Percentiles rank a stretch among this genome's conserved stretches.
Evolutionary conservation across 2,329 filamentous ascomycete species (phyloP).

Genomic region (Xylariaceae sp.): DNA sequence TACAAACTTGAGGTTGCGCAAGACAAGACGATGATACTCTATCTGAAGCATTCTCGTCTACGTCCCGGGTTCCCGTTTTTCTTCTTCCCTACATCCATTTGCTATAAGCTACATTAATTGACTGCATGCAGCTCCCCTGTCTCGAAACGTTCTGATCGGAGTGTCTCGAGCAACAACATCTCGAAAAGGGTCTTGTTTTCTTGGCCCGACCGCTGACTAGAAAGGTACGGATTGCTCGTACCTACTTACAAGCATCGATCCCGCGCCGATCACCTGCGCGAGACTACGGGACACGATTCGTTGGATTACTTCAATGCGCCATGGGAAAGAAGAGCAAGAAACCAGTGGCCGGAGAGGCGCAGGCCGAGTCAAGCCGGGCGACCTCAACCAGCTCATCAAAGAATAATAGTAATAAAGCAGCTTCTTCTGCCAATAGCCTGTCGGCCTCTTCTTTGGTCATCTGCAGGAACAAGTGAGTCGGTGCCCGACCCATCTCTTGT

Average conservation of each 20-base stretch:
- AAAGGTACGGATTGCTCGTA: not conserved
- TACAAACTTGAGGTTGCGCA: not conserved
- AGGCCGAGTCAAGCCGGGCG: conserved; percentile 20
- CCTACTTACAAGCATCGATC: not conserved
- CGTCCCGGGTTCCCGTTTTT: conserved; percentile 2
- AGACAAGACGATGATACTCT: not conserved
- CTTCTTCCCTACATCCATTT: not conserved
- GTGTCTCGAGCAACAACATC: not conserved
- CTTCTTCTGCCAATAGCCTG: conserved; percentile 25
- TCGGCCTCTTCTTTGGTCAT: conserved; percentile 51
- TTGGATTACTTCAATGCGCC: conserved; percentile 20
- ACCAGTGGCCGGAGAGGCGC: conserved; percentile 28
- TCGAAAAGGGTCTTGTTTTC: not conserved
- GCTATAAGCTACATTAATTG: not conserved
- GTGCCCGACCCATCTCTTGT: conserved; percentile 28
- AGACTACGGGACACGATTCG: not conserved
- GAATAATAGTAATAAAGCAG: conserved; percentile 19
- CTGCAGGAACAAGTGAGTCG: conserved; percentile 63
- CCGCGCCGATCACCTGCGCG: not conserved
- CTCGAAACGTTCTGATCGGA: not conserved
- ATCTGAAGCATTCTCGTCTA: not conserved
- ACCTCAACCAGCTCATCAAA: conserved; percentile 1
- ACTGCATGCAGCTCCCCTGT: not conserved
- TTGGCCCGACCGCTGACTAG: not conserved
- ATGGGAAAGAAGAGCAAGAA: conserved; percentile 49